These are phyloP conservation scores for Pisolithus tinctorius DNA, from an alignment of 768 basidiomycete genomes.

Conservation along the genomic window DNA sequence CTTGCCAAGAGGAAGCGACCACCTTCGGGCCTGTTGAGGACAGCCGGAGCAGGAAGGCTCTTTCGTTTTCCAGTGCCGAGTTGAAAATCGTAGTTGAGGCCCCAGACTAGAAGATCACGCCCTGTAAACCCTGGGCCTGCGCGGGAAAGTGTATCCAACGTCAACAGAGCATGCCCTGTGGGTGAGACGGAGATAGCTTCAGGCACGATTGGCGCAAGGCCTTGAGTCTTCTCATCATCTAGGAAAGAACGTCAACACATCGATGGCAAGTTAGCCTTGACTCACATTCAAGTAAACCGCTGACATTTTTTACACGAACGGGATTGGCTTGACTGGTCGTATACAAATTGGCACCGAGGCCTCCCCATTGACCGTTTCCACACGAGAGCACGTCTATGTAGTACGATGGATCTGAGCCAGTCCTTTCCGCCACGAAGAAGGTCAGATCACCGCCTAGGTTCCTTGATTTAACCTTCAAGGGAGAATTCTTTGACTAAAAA, in stretches of 20 bases:
- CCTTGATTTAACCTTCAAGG: neutral
- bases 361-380: constrained; percentile 82
- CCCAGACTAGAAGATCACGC: constrained; percentile 68
- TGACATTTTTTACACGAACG: constrained; percentile 68
- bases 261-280: constrained; percentile 2
- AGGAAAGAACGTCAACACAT: constrained; percentile 4
- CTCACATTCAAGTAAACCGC: constrained; percentile 84
- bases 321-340: constrained; percentile 69
- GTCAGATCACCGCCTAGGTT: constrained; percentile 64
- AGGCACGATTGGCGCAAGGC: constrained; percentile 59
- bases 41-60: constrained; percentile 48
- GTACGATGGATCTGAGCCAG: constrained; percentile 25
- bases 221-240: constrained; percentile 61
- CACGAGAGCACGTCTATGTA: constrained; percentile 61
- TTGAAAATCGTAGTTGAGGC: constrained; percentile 66
- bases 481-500: neutral
- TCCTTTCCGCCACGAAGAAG: constrained; percentile 67
- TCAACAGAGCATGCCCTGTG: constrained; percentile 69
- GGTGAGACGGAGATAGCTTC: constrained; percentile 61
- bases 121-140: constrained; percentile 46
- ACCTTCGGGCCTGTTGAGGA: constrained; percentile 44
- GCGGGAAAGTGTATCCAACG: constrained; percentile 54
- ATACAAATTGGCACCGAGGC: constrained; percentile 56
- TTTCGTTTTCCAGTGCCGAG: constrained; percentile 68
- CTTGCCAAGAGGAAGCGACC: constrained; percentile 53